Evolutionary conservation across 2,329 filamentous ascomycete genomes (phyloP).

Genomic region (Blumeriella jaapii): DNA sequence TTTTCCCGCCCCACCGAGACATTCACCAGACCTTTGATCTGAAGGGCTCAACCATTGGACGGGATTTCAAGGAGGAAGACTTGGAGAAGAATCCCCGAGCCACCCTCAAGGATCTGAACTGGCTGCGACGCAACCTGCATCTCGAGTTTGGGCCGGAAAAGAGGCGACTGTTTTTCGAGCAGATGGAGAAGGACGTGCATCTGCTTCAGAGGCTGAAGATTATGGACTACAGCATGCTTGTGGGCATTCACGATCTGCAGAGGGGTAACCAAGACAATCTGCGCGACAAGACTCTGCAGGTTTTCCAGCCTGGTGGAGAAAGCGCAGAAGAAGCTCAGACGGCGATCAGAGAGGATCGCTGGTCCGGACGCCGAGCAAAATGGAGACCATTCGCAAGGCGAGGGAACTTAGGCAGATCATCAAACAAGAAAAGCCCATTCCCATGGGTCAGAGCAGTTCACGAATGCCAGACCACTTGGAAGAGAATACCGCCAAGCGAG

Average conservation of each 20-base stretch:
- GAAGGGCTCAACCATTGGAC: slow-evolving; percentile 89
- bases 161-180: slow-evolving; percentile 77
- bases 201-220: slow-evolving; percentile 83
- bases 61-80: slow-evolving; percentile 83
- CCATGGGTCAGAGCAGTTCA: slow-evolving; percentile 70
- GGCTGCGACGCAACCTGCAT: slow-evolving; percentile 75
- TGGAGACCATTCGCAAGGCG: slow-evolving; percentile 85
- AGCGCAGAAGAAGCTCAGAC: slow-evolving; percentile 40
- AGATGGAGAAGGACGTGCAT: slow-evolving; percentile 77
- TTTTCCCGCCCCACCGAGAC: slow-evolving; percentile 93
- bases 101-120: slow-evolving; percentile 93
- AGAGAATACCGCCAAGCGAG: slow-evolving; percentile 55
- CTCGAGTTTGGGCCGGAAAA: slow-evolving; percentile 84
- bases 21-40: slow-evolving; percentile 96
- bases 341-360: slow-evolving; percentile 42
- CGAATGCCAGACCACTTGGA: slow-evolving; percentile 87
- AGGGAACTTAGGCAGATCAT: slow-evolving; percentile 86
- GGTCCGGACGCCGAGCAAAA: slow-evolving; percentile 80
- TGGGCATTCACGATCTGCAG: slow-evolving; percentile 84
- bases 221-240: slow-evolving; percentile 95
- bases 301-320: slow-evolving; percentile 83
- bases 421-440: slow-evolving; percentile 84
- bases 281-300: slow-evolving; percentile 76
- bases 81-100: slow-evolving; percentile 81
- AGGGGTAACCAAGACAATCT: slow-evolving; percentile 94